Base-by-base conservation (phyloP, 768 basidiomycete species). In the Auricularia sp. region DNA sequence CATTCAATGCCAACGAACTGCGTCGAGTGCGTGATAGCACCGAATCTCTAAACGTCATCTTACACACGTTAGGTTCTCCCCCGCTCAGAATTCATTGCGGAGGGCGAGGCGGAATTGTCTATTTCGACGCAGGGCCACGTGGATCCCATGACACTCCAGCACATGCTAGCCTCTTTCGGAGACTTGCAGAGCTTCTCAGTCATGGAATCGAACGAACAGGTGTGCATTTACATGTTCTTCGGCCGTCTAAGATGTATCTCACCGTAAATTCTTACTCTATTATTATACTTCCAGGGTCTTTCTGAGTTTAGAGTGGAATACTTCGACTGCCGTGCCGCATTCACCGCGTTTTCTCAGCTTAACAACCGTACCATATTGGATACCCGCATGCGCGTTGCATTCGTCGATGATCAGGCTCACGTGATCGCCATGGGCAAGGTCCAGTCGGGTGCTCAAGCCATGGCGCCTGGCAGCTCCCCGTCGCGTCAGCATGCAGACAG, bases 271-370 rank as follows among this genome's bases (percentile, higher is more conserved):
- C 12, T 5, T 29, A 29, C 29, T 29, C 29, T 29, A 29, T 29
- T 29, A 29, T 29, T 29, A 29, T 29, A 29, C 2, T 62, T 59
- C 35, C 36, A 29, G 33, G 44, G n/a, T 35, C 47, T 62, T 4
- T 66, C 79, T 73, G 73, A 79, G 35, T 90, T 84, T 72, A 75
- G 74, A 47, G 81, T 86, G 62, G 88, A 90, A 67, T 93, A 83
- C 71, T 87, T 80, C 70, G 88, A 91, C 69, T 77, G 83, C 34
- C 79, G 87, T 33, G 79, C 81, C 44, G 84, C 87, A 5, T 74
- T 78, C 44, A 69, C 71, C 11, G 88, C 89, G 14, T 80, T 76
- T 68, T 72, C 74, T 58, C 76, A 75, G 56, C 74, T 92, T 21
- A 70, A 87, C 59, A 78, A 78, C 2, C 78, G 78, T 43, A 72